Percentiles rank a stretch among this genome's conserved stretches.
phyloP scores from a whole-genome alignment of 2,329 filamentous ascomycete species.

The Calonectria honghensis region DNA sequence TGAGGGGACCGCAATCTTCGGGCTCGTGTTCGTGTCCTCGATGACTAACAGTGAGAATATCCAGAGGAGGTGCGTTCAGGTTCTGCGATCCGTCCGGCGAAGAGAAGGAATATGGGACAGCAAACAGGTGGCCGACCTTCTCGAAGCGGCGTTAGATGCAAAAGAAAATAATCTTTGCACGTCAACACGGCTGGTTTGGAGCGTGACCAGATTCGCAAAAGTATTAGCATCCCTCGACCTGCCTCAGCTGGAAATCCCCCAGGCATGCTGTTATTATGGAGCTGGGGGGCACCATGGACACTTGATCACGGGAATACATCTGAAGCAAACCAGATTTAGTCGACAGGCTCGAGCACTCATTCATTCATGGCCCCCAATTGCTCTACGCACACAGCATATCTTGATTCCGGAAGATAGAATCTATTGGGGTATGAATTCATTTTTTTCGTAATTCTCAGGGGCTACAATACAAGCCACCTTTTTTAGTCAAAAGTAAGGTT shows the following conservation, averaged over 20 bases:
- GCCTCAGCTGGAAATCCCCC: not conserved
- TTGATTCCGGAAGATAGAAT: too few species aligned
- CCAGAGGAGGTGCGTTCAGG: not conserved
- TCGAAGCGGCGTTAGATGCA: not conserved
- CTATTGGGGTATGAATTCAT: too few species aligned
- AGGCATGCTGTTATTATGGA: not conserved
- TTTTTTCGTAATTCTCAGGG: too few species aligned
- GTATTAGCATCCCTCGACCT: not conserved
- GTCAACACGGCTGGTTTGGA: not conserved
- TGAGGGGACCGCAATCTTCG: not conserved
- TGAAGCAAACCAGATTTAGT: not conserved
- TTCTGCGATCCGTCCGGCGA: not conserved
- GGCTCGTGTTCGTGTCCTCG: not conserved
- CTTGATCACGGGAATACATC: not conserved
- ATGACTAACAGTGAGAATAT: not conserved
- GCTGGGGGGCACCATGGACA: not conserved
- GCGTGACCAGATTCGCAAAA: not conserved
- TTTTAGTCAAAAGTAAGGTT: too few species aligned
- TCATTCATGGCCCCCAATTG: too few species aligned
- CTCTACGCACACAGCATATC: not conserved
- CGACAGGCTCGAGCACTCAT: too few species aligned
- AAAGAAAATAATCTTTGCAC: not conserved
- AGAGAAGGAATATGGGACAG: slow-evolving; percentile 2
- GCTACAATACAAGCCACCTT: too few species aligned
- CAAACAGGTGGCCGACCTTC: not conserved